These are phyloP conservation scores for Proliferodiscus dingleyae DNA, from an alignment of 2,329 filamentous ascomycete species.

Conservation along the genomic window DNA sequence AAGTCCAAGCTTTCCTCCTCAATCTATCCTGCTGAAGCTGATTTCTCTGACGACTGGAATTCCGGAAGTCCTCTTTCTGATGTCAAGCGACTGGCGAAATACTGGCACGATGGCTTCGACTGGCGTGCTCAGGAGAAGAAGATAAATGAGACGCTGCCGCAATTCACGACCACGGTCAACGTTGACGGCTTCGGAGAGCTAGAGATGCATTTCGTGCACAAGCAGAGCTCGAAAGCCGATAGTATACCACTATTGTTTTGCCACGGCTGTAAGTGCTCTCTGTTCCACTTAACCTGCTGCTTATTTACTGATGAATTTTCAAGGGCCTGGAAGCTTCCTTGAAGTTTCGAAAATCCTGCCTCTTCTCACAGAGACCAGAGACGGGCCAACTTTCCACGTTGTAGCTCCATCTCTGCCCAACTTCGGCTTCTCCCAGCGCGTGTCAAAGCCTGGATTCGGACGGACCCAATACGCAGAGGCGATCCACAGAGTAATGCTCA, in stretches of 20 bases:
- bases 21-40: constrained; percentile 5
- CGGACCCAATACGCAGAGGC: constrained; percentile 61
- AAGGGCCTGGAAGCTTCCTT: constrained; percentile 61
- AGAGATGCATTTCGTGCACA: constrained; percentile 60
- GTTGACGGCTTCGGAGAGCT: constrained; percentile 55
- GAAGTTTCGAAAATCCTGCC: constrained; percentile 61
- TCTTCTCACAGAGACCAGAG: constrained; percentile 28
- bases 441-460: constrained; percentile 44
- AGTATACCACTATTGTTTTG: constrained; percentile 63
- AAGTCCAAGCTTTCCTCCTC: constrained; percentile 5
- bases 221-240: constrained; percentile 43
- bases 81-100: constrained; percentile 5
- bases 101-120: constrained; percentile 21
- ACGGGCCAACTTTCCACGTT: constrained; percentile 27
- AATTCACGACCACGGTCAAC: constrained; percentile 35
- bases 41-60: constrained; percentile 8
- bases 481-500: constrained; percentile 62
- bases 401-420: constrained; percentile 53
- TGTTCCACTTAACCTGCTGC: not conserved
- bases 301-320: too few relatives aligned
- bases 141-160: constrained; percentile 13
- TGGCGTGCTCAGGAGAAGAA: constrained; percentile 17
- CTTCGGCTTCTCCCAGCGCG: constrained; percentile 41
- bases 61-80: constrained; percentile 6
- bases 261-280: constrained; percentile 43